phyloP scores from a whole-genome alignment of 768 basidiomycete genomes.

The Tremella mesenterica region DNA sequence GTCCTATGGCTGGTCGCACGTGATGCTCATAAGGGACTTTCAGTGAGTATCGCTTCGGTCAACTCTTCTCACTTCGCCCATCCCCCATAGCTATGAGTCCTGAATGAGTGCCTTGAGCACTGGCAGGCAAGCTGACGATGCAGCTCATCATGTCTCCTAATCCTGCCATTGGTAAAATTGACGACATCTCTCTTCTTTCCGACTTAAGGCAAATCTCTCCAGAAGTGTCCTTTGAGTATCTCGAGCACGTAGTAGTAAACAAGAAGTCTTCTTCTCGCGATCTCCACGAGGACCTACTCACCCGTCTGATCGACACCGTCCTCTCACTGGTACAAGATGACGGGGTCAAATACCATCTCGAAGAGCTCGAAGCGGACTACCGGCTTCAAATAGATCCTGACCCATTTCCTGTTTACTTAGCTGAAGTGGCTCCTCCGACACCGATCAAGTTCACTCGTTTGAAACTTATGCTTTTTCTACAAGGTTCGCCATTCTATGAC shows the following conservation, averaged over 20 bases:
- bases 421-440: slow-evolving; percentile 73
- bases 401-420: slow-evolving; percentile 54
- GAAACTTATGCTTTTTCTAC: slow-evolving; percentile 68
- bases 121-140: neutral
- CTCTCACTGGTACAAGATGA: slow-evolving; percentile 36
- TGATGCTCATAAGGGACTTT: slow-evolving; percentile 62
- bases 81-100: too few relatives aligned
- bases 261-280: slow-evolving; percentile 57
- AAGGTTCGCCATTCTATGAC: slow-evolving; percentile 66
- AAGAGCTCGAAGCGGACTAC: slow-evolving; percentile 39
- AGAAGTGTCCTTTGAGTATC: slow-evolving; percentile 59
- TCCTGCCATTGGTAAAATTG: slow-evolving; percentile 54
- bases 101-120: slow-evolving; percentile 1
- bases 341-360: slow-evolving; percentile 51
- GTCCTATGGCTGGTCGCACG: slow-evolving; percentile 68
- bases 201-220: slow-evolving; percentile 55
- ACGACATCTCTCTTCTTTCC: slow-evolving; percentile 55
- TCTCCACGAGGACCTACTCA: slow-evolving; percentile 61
- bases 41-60: slow-evolving; percentile 49
- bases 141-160: slow-evolving; percentile 61
- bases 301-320: slow-evolving; percentile 49
- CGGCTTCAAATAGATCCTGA: slow-evolving; percentile 23
- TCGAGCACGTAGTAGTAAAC: slow-evolving; percentile 72
- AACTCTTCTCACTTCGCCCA: neutral
- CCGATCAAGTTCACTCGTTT: slow-evolving; percentile 63